Base-by-base conservation (phyloP, 441 rosid species). In the Francoa sonchifolia region DNA sequence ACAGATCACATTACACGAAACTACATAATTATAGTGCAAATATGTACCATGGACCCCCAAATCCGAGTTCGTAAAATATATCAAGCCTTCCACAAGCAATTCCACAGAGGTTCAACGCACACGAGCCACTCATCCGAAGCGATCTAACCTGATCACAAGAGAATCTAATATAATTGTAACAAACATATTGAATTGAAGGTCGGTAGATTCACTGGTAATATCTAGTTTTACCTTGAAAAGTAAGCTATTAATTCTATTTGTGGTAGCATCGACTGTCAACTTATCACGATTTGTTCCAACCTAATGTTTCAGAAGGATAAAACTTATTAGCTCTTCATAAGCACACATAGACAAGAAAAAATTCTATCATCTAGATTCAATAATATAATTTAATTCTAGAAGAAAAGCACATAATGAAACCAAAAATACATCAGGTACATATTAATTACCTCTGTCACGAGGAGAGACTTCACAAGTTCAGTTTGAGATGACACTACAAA, bases 101-200 rank as follows among this genome's bases (percentile, higher is more conserved):
- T 21, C 89, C 87, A 28, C 98, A 90, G 21, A 85, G 98, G 71
- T 90, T 73, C 57, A 85, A 49, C 19, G 98, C 98, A 39, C 98
- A 90, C 0, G 96, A 90, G 33, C 98, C 98, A 29, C 74, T 67
- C 94, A 89, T 89, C 58, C 98, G 72, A 44, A 90, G 58, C 5
- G 98, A 90, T 66, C 98, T 69, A 50, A 85, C 96, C 98, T 89
- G 77, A 55, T 43, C 30, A 44, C 42, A 34, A 55, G 30, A 61
- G 26, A 33, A 54, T 41, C 19, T 27, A 17, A 28, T 23, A 26
- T 13, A 7, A 32, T 34, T 52, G 20, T 23, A 29, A 39, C 8
- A 19, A 6, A 4, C 14, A 47, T 42, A 22, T 19, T 36, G 12
- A 3, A 6, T 22, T 0, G 33, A 44, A 34, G 13, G 7, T 13